These are phyloP conservation scores for Neopestalotiopsis sp. DNA, from an alignment of 2,329 filamentous ascomycete species.

Conservation along the genomic window DNA sequence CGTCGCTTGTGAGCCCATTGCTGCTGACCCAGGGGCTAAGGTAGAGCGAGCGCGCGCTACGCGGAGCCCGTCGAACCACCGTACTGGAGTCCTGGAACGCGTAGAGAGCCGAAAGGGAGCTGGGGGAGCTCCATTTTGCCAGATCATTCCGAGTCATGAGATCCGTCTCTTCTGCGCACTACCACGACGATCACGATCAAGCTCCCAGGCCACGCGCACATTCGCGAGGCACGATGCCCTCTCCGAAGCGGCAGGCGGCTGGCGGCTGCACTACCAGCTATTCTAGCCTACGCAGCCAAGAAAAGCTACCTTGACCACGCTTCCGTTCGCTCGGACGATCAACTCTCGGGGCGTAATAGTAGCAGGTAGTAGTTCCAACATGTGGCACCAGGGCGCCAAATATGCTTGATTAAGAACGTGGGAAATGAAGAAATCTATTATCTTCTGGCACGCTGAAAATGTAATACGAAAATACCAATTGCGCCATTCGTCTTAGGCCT, in stretches of 20 bases:
- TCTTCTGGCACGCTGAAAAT: neutral
- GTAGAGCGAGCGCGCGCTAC: too few species aligned
- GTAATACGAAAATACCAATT: neutral
- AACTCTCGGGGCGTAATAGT: neutral
- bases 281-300: neutral
- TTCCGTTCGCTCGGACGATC: neutral
- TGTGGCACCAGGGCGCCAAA: neutral
- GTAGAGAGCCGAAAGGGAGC: neutral
- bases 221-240: neutral
- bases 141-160: conserved; percentile 4
- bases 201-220: neutral
- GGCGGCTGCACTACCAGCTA: neutral
- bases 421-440: neutral
- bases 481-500: neutral
- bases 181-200: neutral
- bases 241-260: neutral
- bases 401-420: neutral
- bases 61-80: neutral
- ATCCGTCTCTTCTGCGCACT: neutral
- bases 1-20: too few species aligned
- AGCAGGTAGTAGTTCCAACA: neutral
- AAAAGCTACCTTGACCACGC: neutral
- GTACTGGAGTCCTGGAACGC: neutral
- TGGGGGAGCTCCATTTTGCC: neutral
- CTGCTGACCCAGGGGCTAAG: too few species aligned